These are phyloP conservation scores for Phalaenopsis aphrodite DNA, from an alignment of 106 monocot species.

Conservation along the genomic window DNA sequence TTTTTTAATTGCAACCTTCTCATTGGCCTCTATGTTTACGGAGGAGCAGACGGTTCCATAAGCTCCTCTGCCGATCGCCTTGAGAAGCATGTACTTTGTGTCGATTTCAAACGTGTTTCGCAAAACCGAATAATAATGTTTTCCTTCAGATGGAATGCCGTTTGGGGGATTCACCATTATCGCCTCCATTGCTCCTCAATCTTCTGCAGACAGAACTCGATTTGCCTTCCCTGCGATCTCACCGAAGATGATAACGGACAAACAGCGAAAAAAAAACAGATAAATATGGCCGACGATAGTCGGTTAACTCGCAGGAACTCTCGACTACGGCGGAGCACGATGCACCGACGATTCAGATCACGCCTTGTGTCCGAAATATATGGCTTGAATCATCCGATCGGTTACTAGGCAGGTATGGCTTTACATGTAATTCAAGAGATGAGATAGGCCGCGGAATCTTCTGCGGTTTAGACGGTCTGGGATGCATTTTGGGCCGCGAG, in stretches of 20 bases:
- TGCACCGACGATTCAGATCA: neutral
- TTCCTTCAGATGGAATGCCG: slow-evolving; percentile 19
- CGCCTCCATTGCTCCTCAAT: slow-evolving; percentile 13
- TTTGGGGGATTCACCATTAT: slow-evolving; percentile 33
- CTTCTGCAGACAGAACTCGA: neutral
- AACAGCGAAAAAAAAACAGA: neutral
- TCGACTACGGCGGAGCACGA: neutral
- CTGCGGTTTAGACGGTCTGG: neutral
- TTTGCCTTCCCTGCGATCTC: neutral
- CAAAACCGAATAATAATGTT: slow-evolving; percentile 36
- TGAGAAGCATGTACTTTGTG: slow-evolving; percentile 25
- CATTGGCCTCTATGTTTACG: slow-evolving; percentile 43
- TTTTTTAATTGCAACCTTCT: slow-evolving; percentile 57
- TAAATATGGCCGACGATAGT: neutral
- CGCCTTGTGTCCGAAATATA: neutral
- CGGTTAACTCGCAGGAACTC: neutral
- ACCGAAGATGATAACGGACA: neutral
- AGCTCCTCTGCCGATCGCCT: slow-evolving; percentile 51
- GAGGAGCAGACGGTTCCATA: slow-evolving; percentile 60
- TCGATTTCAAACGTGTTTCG: slow-evolving; percentile 29
- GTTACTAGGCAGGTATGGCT: too few relatives aligned
- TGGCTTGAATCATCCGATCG: too few relatives aligned
- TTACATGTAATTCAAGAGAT: neutral
- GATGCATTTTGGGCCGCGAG: too few relatives aligned
- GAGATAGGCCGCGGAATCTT: neutral